A percentile compares a stretch with the other conserved stretches of the same genome.
Conservation (phyloP, 805 yeast genomes). For the Candida ascalaphidarum region DNA sequence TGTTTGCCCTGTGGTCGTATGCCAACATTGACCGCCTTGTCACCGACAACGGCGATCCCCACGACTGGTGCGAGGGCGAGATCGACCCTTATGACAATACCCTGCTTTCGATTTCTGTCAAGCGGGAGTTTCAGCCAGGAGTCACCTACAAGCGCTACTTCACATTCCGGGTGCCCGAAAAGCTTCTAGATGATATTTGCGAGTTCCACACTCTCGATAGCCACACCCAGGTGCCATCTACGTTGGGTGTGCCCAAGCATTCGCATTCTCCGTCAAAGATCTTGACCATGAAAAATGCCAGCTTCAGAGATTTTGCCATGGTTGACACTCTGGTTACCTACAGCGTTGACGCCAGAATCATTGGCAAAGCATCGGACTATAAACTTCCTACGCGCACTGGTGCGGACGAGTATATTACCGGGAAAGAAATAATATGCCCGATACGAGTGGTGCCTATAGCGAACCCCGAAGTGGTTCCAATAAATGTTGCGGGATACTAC, state of each 20-base stretch:
- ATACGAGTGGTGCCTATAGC: slow-evolving; percentile 27
- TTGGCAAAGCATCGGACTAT: slow-evolving; percentile 31
- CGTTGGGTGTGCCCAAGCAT: slow-evolving; percentile 22
- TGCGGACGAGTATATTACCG: slow-evolving; percentile 28
- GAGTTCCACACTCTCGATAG: slow-evolving; percentile 22
- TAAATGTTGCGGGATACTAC: slow-evolving; percentile 15
- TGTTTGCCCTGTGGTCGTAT: slow-evolving; percentile 37
- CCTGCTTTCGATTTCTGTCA: slow-evolving; percentile 24
- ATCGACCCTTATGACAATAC: slow-evolving; percentile 33
- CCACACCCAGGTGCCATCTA: slow-evolving; percentile 30
- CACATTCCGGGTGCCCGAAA: slow-evolving; percentile 33
- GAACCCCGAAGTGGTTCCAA: slow-evolving; percentile 8
- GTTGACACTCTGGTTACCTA: slow-evolving; percentile 26
- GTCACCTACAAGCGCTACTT: slow-evolving; percentile 33
- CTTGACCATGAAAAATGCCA: no score
- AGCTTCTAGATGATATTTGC: slow-evolving; percentile 32
- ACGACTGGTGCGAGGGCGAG: slow-evolving; percentile 37
- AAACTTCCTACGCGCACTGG: slow-evolving; percentile 8
- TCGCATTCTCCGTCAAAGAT: slow-evolving; percentile 11
- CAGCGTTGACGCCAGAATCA: slow-evolving; percentile 30
- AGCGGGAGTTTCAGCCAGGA: slow-evolving; percentile 27
- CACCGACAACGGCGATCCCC: slow-evolving; percentile 24
- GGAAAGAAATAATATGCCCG: slow-evolving; percentile 21
- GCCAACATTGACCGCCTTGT: slow-evolving; percentile 32
- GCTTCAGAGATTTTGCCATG: slow-evolving; percentile 28